Percentiles rank a stretch among this genome's conserved stretches.
Evolutionary conservation across 352 stramenopile genomes (phyloP).

Genomic region (Achlya hypogyna): DNA sequence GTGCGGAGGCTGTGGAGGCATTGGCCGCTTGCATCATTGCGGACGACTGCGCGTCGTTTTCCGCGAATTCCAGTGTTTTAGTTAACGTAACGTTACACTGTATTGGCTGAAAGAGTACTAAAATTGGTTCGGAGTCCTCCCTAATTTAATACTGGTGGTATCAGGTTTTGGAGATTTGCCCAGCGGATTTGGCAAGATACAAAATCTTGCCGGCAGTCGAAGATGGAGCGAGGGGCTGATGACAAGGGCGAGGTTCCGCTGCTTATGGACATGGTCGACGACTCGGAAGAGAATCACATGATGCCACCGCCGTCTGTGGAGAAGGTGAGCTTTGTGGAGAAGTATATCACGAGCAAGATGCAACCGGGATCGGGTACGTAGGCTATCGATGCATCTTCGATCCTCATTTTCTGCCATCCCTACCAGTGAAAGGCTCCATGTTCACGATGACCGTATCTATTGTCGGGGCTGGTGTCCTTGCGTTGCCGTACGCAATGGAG

Average conservation of each 20-base stretch:
- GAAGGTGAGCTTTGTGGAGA: conserved; percentile 43
- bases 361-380: conserved; percentile 63
- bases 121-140: too few species aligned
- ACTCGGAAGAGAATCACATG: neutral
- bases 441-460: conserved; percentile 87
- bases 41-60: conserved; percentile 32
- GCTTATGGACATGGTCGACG: conserved; percentile 6
- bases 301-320: neutral
- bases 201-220: neutral
- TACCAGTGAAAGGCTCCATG: conserved; percentile 80
- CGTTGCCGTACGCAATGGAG: conserved; percentile 70
- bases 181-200: too few species aligned
- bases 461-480: conserved; percentile 70
- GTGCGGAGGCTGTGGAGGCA: too few species aligned
- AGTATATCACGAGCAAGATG: conserved; percentile 74
- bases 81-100: too few species aligned
- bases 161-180: too few species aligned
- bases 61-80: too few species aligned
- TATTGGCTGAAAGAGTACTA: too few species aligned
- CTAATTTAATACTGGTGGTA: too few species aligned
- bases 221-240: neutral
- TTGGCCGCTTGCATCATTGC: neutral
- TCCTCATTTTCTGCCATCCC: neutral
- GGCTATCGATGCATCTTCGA: neutral
- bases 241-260: conserved; percentile 4